Conservation (phyloP, 768 basidiomycete species). For the Fomitopsis pulvina region DNA sequence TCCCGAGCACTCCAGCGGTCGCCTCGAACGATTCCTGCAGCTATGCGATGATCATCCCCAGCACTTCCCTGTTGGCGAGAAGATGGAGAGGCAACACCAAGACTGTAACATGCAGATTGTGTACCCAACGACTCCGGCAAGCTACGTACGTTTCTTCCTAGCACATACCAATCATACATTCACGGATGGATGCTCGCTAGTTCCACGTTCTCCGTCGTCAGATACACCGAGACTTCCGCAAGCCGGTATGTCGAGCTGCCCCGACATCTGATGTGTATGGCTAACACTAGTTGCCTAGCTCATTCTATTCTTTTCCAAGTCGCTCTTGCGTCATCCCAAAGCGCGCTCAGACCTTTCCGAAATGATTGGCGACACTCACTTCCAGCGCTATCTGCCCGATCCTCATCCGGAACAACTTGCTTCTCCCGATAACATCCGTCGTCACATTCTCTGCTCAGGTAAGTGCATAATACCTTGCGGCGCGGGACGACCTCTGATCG, state of each 20-base stretch:
- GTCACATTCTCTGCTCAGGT: conserved; percentile 89
- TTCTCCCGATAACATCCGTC: conserved; percentile 78
- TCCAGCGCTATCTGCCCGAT: conserved; percentile 93
- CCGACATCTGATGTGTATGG: neutral
- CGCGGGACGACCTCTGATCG: neutral
- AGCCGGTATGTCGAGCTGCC: conserved; percentile 54
- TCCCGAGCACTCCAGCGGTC: conserved; percentile 94
- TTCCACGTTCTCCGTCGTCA: conserved; percentile 98
- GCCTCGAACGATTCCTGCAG: conserved; percentile 95
- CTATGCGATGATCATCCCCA: conserved; percentile 96
- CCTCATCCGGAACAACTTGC: conserved; percentile 63
- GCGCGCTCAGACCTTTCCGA: conserved; percentile 84
- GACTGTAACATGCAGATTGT: conserved; percentile 99
- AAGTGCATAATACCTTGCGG: conserved; percentile 8
- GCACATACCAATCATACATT: neutral
- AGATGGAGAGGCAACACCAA: conserved; percentile 92
- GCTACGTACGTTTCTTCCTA: conserved; percentile 54
- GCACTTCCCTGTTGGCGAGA: conserved; percentile 80
- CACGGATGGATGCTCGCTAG: conserved; percentile 26
- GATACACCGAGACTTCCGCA: conserved; percentile 96
- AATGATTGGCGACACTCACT: conserved; percentile 83
- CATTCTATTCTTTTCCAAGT: conserved; percentile 96
- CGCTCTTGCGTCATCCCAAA: conserved; percentile 87
- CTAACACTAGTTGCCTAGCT: conserved; percentile 38
- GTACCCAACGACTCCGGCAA: conserved; percentile 96